Evolutionary conservation across 1,284 basidiomycete species (phyloP).

Genomic region (Ganoderma boninense): DNA sequence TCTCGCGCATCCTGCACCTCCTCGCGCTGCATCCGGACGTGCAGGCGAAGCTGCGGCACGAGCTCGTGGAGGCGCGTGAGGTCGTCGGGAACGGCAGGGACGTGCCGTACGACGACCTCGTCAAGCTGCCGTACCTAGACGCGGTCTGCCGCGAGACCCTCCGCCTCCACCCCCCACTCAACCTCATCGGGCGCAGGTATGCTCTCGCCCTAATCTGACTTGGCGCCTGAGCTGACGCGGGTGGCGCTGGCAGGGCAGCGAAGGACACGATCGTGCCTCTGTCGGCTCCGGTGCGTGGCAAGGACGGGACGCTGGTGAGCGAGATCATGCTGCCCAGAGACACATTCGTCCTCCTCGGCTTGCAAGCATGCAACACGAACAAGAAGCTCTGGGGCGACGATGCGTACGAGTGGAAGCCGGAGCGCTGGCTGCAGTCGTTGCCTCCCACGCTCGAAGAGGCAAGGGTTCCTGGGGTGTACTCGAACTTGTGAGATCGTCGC

Average conservation of each 20-base stretch:
- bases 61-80: conserved; percentile 32
- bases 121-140: conserved; percentile 43
- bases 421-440: conserved; percentile 31
- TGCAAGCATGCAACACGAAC: conserved; percentile 26
- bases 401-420: conserved; percentile 34
- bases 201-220: background rate
- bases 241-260: conserved; percentile 19
- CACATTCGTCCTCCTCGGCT: conserved; percentile 15
- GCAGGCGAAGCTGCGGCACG: conserved; percentile 33
- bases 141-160: conserved; percentile 45
- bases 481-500: conserved; percentile 27
- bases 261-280: conserved; percentile 36
- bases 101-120: conserved; percentile 40
- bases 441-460: conserved; percentile 25
- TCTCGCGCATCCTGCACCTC: conserved; percentile 38
- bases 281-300: conserved; percentile 32
- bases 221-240: background rate
- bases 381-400: conserved; percentile 34
- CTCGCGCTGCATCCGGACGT: conserved; percentile 21
- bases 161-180: conserved; percentile 7
- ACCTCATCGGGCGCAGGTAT: background rate
- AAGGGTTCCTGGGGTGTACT: conserved; percentile 30
- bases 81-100: conserved; percentile 24
- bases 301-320: conserved; percentile 2
- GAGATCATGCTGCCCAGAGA: conserved; percentile 8